Evolutionary conservation across 2,329 filamentous ascomycete species (phyloP).

Genomic region (Ophiosphaerella herpotricha): DNA sequence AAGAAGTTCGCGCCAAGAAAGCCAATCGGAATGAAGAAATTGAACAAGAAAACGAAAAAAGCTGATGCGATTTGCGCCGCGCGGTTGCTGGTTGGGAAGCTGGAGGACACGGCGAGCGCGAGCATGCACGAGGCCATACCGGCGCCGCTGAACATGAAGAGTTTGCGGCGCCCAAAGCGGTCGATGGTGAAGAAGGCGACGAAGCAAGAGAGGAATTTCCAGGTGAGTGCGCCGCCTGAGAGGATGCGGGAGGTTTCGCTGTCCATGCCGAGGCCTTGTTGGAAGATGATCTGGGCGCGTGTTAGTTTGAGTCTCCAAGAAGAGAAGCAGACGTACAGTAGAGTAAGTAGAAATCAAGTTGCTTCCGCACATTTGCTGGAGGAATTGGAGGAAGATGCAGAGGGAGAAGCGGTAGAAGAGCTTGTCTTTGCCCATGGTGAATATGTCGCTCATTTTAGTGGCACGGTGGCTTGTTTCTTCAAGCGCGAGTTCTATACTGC

Average conservation of each 20-base stretch:
- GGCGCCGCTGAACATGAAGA: constrained; percentile 58
- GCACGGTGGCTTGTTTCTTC: constrained; percentile 59
- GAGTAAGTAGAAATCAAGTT: constrained; percentile 58
- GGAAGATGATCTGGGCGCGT: constrained; percentile 44
- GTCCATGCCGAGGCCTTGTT: constrained; percentile 49
- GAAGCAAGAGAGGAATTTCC: constrained; percentile 61
- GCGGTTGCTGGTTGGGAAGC: constrained; percentile 52
- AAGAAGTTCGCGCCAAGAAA: constrained; percentile 65
- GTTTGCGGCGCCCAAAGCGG: constrained; percentile 66
- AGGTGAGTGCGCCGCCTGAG: constrained; percentile 63
- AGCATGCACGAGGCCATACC: constrained; percentile 63
- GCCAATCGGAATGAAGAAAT: constrained; percentile 64
- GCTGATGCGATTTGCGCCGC: constrained; percentile 57
- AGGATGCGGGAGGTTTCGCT: constrained; percentile 62
- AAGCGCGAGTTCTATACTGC: constrained; percentile 60
- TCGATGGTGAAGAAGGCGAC: constrained; percentile 74
- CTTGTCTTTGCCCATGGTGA: constrained; percentile 63
- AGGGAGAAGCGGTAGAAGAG: constrained; percentile 65
- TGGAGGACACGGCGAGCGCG: constrained; percentile 58
- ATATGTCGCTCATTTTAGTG: constrained; percentile 62
- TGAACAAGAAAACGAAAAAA: constrained; percentile 64
- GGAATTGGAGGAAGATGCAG: constrained; percentile 56
- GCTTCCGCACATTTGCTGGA: constrained; percentile 58
- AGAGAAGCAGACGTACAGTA: constrained; percentile 56
- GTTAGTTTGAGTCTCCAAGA: too few species aligned